These are phyloP conservation scores for Kurtzmaniella cleridarum DNA, from an alignment of 805 yeast genomes.

Conservation along the genomic window DNA sequence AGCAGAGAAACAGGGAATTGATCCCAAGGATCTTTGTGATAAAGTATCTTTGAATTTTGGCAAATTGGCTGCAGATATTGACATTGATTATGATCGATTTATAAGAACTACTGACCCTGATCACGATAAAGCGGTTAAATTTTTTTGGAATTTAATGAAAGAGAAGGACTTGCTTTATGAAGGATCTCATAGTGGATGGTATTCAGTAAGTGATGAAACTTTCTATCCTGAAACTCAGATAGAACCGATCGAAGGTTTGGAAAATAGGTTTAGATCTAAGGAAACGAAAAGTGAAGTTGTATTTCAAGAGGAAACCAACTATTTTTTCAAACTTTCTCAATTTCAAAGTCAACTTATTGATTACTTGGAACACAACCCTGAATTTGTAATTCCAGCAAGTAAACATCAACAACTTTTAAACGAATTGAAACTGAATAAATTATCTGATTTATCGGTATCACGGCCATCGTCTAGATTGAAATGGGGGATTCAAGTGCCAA, in stretches of 20 bases:
- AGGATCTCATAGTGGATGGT: conserved; percentile 91
- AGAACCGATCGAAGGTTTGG: conserved; percentile 22
- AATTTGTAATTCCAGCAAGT: conserved; percentile 61
- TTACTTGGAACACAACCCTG: conserved; percentile 42
- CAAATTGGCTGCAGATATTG: conserved; percentile 50
- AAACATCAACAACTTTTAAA: conserved; percentile 50
- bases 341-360: conserved; percentile 52
- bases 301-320: conserved; percentile 76
- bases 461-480: conserved; percentile 70
- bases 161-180: conserved; percentile 66
- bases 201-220: conserved; percentile 89
- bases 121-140: conserved; percentile 59
- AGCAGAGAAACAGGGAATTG: conserved; percentile 47
- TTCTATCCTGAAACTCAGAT: conserved; percentile 84
- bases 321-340: conserved; percentile 71
- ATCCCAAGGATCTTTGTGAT: conserved; percentile 69
- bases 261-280: conserved; percentile 38
- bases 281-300: conserved; percentile 77
- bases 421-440: conserved; percentile 45
- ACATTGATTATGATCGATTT: conserved; percentile 65
- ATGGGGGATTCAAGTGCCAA: conserved; percentile 93
- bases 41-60: conserved; percentile 59
- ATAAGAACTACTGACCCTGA: conserved; percentile 87
- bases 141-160: conserved; percentile 62
- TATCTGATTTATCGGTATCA: conserved; percentile 79